phyloP scores from a whole-genome alignment of 2,329 filamentous ascomycete genomes.

The Tolypocladium endophyticum region DNA sequence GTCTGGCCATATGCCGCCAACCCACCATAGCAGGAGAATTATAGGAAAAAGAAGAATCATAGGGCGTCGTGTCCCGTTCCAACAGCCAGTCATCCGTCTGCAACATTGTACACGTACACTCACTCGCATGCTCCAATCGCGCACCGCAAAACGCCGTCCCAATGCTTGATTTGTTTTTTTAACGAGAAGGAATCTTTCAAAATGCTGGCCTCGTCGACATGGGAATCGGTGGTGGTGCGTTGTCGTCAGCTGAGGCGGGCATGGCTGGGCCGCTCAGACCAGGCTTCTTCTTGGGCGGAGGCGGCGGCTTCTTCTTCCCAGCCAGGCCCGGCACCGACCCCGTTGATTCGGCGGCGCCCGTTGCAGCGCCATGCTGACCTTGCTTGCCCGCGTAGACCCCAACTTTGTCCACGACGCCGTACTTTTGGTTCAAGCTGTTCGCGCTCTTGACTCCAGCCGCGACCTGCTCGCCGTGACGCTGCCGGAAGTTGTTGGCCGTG shows the following conservation, averaged over 20 bases:
- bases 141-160: neutral
- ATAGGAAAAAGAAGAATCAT: constrained; percentile 2
- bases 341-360: neutral
- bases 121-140: neutral
- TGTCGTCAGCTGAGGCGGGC: constrained; percentile 13
- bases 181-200: constrained; percentile 10
- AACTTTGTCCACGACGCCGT: constrained; percentile 36
- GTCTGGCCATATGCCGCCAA: constrained; percentile 6
- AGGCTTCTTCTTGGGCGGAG: constrained; percentile 44
- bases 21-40: constrained; percentile 5
- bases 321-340: constrained; percentile 7
- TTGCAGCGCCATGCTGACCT: constrained; percentile 3
- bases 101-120: neutral
- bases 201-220: constrained; percentile 39
- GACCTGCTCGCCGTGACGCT: constrained; percentile 59
- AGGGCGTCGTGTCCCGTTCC: neutral
- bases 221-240: constrained; percentile 40
- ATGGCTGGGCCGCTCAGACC: constrained; percentile 16
- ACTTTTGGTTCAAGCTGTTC: constrained; percentile 49
- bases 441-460: constrained; percentile 47
- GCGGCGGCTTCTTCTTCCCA: constrained; percentile 43
- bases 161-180: neutral
- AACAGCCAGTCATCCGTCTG: neutral
- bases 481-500: constrained; percentile 58
- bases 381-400: constrained; percentile 15